Evolutionary conservation across 225 moss, liverwort and hornwort genomes (phyloP).

Genomic region (Thuidium tamariscinum): DNA sequence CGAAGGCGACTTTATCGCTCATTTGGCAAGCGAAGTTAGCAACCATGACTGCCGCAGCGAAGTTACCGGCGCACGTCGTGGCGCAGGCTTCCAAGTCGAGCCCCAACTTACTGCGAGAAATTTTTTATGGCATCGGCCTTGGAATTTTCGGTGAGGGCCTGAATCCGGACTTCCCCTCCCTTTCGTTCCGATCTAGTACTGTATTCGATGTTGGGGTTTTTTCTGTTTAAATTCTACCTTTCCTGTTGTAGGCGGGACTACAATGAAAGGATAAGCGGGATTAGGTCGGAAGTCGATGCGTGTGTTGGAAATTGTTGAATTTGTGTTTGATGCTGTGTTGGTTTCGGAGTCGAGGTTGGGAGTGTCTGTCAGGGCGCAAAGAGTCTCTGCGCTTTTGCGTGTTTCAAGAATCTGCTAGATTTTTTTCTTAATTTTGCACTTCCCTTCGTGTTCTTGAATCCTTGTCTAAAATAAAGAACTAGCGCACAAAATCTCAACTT

Average conservation of each 20-base stretch:
- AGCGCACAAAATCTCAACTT: background rate
- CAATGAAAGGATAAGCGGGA: background rate
- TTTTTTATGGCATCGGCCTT: conserved; percentile 25
- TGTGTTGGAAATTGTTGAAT: background rate
- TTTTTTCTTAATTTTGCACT: background rate
- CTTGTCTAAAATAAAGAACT: too few species aligned
- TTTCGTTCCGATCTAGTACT: too few species aligned
- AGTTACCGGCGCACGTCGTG: conserved; percentile 32
- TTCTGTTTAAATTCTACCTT: too few species aligned
- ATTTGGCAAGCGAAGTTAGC: background rate
- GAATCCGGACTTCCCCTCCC: background rate
- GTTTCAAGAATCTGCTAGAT: background rate
- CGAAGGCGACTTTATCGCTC: too few species aligned
- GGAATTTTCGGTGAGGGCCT: conserved; percentile 15
- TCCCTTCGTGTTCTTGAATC: background rate
- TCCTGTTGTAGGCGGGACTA: background rate
- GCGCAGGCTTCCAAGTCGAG: conserved; percentile 23
- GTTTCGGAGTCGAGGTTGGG: background rate
- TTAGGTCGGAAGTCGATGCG: background rate
- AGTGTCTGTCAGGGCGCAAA: background rate
- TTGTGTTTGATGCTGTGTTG: background rate
- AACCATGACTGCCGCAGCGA: conserved; percentile 25
- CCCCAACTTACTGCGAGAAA: conserved; percentile 23
- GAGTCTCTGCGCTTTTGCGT: background rate
- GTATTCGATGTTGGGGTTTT: background rate